A percentile compares a stretch with the other conserved stretches of the same genome.
These are phyloP conservation scores for Malassezia japonica DNA, from an alignment of 1,284 basidiomycete genomes.

Conservation along the genomic window DNA sequence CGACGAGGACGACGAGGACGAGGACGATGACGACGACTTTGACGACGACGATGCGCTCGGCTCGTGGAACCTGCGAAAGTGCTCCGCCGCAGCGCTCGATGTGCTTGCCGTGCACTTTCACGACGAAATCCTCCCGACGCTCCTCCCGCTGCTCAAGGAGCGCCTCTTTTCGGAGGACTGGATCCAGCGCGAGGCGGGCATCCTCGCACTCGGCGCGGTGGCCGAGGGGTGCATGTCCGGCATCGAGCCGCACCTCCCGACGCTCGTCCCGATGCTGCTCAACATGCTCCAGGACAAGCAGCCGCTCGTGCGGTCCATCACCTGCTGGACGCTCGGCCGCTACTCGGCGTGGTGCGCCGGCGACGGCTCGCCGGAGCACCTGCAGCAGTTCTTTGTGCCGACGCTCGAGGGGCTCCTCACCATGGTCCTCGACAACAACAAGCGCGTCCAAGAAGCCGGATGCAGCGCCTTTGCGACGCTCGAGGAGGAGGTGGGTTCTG, in stretches of 20 bases:
- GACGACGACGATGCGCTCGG: slow-evolving; percentile 95
- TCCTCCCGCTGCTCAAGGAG: slow-evolving; percentile 80
- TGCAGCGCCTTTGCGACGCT: slow-evolving; percentile 97
- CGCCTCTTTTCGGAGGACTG: slow-evolving; percentile 89
- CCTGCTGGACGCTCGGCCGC: slow-evolving; percentile 97
- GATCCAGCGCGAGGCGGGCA: slow-evolving; percentile 88
- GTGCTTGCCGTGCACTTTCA: slow-evolving; percentile 89
- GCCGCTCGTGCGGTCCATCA: slow-evolving; percentile 94
- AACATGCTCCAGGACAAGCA: slow-evolving; percentile 82
- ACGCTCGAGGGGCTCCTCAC: slow-evolving; percentile 95
- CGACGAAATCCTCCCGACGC: slow-evolving; percentile 72
- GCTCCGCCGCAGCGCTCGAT: slow-evolving; percentile 91
- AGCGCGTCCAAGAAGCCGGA: slow-evolving; percentile 97
- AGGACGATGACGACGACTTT: slow-evolving; percentile 76
- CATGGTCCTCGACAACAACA: slow-evolving; percentile 98
- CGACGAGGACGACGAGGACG: slow-evolving; percentile 72
- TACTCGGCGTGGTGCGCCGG: slow-evolving; percentile 91
- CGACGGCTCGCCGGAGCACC: slow-evolving; percentile 66
- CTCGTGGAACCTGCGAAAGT: slow-evolving; percentile 98
- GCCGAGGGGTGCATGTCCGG: slow-evolving; percentile 97
- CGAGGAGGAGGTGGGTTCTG: slow-evolving; percentile 87
- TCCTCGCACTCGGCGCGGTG: slow-evolving; percentile 91
- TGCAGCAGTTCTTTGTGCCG: slow-evolving; percentile 80
- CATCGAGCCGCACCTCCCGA: slow-evolving; percentile 85
- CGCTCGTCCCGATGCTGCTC: slow-evolving; percentile 83